Evolutionary conservation across 768 basidiomycete species (phyloP), one percentile per base, ranked within the genome.

Genomic region (Pulveroboletus ravenelii): DNA sequence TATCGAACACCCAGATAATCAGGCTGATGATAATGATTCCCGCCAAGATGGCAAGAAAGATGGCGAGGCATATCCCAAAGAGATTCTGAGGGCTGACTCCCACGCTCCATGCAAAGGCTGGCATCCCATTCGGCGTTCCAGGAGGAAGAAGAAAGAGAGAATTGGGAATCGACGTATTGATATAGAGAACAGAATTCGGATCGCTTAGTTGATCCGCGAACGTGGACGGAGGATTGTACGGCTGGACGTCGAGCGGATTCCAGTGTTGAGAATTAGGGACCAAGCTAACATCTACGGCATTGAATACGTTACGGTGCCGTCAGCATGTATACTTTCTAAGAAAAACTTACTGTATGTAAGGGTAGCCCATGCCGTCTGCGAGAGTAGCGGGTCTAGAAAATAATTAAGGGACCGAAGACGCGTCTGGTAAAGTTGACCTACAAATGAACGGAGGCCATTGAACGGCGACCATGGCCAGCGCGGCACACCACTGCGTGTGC

Each of bases 381-480:
- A 80, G 41, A 96, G 74, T 36, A 97, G 73, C n/a, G 95, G 94
- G 70, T 97, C 93, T 94, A 63, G 34, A 17, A 37, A 36, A 53
- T 23, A 32, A 55, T 57, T 45, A 62, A 61, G 54, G 50, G 17
- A 59, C 47, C 37, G 52, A 49, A 41, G 32, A 18, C 13, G 13
- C 3, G 13, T 30, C 10, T 30, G 23, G 9, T 45, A 32, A 38
- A 23, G 15, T 40, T 36, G 35, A 78, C 87, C 57, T 60, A 93
- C 93, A 98, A 53, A 87, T 78, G 67, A 94, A 97, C 14, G 76
- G 74, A 0, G 96, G 95, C 95, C 95, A 99, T 64, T 90, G 79
- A 18, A 98, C 92, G 31, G 95, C 91, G 47, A 98, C 84, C 89
- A 96, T 94, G 30, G 83, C 84, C 13, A 99, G 74, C 30, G 85